Evolutionary conservation across 2,329 filamentous ascomycete genomes (phyloP).

Genomic region (Lasiodiplodia sp.): DNA sequence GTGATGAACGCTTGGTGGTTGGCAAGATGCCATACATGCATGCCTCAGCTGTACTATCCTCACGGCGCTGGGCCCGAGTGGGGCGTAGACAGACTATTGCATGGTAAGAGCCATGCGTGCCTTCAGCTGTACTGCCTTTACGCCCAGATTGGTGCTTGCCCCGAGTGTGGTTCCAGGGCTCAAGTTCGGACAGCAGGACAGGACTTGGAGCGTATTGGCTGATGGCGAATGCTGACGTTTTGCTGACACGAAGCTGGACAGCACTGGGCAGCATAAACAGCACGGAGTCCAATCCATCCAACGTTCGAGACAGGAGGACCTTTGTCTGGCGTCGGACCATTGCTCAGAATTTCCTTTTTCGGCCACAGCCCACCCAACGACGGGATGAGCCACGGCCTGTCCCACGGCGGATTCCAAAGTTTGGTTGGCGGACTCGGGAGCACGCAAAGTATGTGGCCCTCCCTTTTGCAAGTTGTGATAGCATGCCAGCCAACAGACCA

Average conservation of each 20-base stretch:
- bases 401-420: not conserved
- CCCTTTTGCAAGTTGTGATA: slow-evolving; percentile 19
- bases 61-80: not conserved
- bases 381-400: not conserved
- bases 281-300: not conserved
- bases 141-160: not conserved
- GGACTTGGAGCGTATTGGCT: not conserved
- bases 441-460: not conserved
- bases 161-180: slow-evolving; percentile 1
- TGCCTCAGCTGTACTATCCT: not conserved
- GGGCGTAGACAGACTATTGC: not conserved
- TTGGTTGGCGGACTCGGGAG: not conserved
- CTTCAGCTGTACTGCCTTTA: not conserved
- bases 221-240: not conserved
- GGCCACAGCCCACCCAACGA: not conserved
- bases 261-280: not conserved
- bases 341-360: not conserved
- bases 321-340: not conserved
- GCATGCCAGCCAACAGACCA: slow-evolving; percentile 7
- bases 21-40: not conserved
- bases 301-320: not conserved
- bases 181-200: not conserved
- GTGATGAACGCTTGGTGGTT: not conserved
- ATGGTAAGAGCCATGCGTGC: slow-evolving; percentile 13
- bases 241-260: slow-evolving; percentile 8